Evolutionary conservation across 306 rosid species (phyloP).

Genomic region (Phaseolus lunatus): DNA sequence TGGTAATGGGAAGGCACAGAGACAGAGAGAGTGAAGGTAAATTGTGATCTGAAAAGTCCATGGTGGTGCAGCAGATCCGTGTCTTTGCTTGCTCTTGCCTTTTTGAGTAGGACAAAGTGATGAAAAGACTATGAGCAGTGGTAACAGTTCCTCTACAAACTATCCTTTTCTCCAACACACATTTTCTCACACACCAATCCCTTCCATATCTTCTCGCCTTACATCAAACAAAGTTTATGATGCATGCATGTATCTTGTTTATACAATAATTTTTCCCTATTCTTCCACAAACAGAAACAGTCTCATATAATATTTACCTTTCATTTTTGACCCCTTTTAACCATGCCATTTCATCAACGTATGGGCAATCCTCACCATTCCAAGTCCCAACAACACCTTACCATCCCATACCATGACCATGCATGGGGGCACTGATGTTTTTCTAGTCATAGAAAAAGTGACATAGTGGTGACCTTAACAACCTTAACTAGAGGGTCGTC

Average conservation of each 20-base stretch:
- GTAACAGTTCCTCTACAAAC: slow-evolving; percentile 27
- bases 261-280: slow-evolving; percentile 32
- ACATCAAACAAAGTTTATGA: slow-evolving; percentile 20
- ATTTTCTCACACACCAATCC: slow-evolving; percentile 45
- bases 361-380: slow-evolving; percentile 28
- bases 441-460: slow-evolving; percentile 33
- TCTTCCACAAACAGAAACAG: no score
- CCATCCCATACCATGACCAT: slow-evolving; percentile 17
- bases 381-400: slow-evolving; percentile 39
- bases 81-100: slow-evolving; percentile 36
- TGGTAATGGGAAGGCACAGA: slow-evolving; percentile 8
- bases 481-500: not conserved
- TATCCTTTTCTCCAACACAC: slow-evolving; percentile 43
- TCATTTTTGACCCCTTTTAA: slow-evolving; percentile 13
- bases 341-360: not conserved
- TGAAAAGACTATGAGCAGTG: slow-evolving; percentile 45
- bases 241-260: not conserved
- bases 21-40: not conserved
- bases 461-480: not conserved
- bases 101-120: slow-evolving; percentile 51
- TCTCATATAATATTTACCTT: not conserved
- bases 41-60: slow-evolving; percentile 24
- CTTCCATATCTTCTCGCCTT: slow-evolving; percentile 38
- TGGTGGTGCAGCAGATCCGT: slow-evolving; percentile 35
- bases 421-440: slow-evolving; percentile 25